Percentiles rank a stretch among this genome's conserved stretches.
phyloP scores from a whole-genome alignment of 176 grass and related monocot genomes.

The Avena sativa region DNA sequence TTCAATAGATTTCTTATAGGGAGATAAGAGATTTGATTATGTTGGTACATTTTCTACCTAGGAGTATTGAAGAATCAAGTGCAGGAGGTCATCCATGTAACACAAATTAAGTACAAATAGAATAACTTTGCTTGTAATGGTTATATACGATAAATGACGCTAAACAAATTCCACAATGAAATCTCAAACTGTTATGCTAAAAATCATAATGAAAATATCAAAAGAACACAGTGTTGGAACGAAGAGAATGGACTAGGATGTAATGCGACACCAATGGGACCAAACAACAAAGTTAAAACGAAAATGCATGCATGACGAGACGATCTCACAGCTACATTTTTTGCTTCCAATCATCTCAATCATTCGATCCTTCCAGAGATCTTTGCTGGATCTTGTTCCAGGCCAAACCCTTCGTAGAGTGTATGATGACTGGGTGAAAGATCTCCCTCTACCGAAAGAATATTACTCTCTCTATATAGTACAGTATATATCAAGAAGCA shows the following conservation, averaged over 20 bases:
- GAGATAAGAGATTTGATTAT: background rate
- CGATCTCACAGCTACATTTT: background rate
- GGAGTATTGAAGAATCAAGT: background rate
- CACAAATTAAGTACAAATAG: background rate
- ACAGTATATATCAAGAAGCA: background rate
- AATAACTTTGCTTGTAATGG: background rate
- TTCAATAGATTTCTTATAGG: background rate
- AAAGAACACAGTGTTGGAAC: background rate
- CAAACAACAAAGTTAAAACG: background rate
- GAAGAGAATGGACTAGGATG: background rate
- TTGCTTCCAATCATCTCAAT: conserved; percentile 24
- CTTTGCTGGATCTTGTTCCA: conserved; percentile 10
- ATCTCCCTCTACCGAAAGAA: background rate
- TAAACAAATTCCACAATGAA: background rate
- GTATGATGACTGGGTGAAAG: conserved; percentile 52
- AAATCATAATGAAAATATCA: background rate
- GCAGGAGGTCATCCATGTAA: background rate
- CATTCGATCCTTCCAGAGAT: conserved; percentile 38
- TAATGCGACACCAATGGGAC: conserved; percentile 7
- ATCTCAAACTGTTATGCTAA: background rate
- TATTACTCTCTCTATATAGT: background rate
- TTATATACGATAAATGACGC: background rate
- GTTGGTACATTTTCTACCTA: background rate
- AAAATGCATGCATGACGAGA: background rate
- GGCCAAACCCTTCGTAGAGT: conserved; percentile 17